These are phyloP conservation scores for Talaromyces nanjingensis DNA, from an alignment of 495 filamentous ascomycete genomes.

Conservation along the genomic window DNA sequence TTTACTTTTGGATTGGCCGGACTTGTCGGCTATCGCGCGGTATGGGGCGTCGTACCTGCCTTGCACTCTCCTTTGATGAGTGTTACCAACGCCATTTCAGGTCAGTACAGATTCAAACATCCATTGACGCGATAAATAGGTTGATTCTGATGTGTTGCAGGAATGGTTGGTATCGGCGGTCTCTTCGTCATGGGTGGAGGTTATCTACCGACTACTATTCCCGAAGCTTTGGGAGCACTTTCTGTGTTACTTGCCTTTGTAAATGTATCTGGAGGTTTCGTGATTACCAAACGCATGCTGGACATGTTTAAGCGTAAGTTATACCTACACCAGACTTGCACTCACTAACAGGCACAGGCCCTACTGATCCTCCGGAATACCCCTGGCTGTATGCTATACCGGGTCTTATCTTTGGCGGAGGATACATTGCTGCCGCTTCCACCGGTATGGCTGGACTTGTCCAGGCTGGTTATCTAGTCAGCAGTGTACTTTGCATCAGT, in stretches of 20 bases:
- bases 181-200: slow-evolving; percentile 77
- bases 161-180: slow-evolving; percentile 76
- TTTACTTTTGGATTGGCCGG: slow-evolving; percentile 74
- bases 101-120: slow-evolving; percentile 16
- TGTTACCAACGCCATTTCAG: slow-evolving; percentile 81
- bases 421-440: slow-evolving; percentile 64
- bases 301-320: slow-evolving; percentile 75
- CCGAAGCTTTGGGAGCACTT: slow-evolving; percentile 64
- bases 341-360: slow-evolving; percentile 30
- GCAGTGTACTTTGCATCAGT: slow-evolving; percentile 68
- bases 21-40: slow-evolving; percentile 71
- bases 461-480: slow-evolving; percentile 73
- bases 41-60: slow-evolving; percentile 71
- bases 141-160: slow-evolving; percentile 14
- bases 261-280: slow-evolving; percentile 76
- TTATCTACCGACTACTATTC: slow-evolving; percentile 64
- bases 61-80: slow-evolving; percentile 79
- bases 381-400: slow-evolving; percentile 77
- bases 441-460: slow-evolving; percentile 75
- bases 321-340: background rate
- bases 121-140: background rate
- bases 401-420: slow-evolving; percentile 64
- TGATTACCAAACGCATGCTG: slow-evolving; percentile 83
- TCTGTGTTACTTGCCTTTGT: slow-evolving; percentile 77
- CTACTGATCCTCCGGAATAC: slow-evolving; percentile 75